These are phyloP conservation scores for Plasmodium berghei DNA, from an alignment of 169 alveolate genomes.

Conservation along the genomic window DNA sequence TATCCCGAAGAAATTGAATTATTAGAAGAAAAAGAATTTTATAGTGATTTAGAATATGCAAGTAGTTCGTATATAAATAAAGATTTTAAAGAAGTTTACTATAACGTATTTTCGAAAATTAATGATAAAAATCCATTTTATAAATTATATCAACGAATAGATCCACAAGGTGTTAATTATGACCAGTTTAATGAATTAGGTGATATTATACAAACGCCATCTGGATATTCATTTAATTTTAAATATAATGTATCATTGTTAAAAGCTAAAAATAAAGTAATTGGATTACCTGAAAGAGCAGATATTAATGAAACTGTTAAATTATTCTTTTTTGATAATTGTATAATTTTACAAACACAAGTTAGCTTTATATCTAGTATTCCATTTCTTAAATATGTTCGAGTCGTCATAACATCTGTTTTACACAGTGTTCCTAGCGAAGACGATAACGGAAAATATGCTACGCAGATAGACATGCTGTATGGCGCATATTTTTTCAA, in stretches of 20 bases:
- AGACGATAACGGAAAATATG: neutral
- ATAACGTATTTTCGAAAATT: constrained; percentile 19
- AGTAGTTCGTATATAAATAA: constrained; percentile 26
- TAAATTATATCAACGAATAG: constrained; percentile 1
- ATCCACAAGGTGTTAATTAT: constrained; percentile 16
- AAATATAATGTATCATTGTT: constrained; percentile 17
- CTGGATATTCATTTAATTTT: neutral
- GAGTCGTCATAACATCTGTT: constrained; percentile 8
- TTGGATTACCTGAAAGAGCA: constrained; percentile 42
- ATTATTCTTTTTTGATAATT: constrained; percentile 32
- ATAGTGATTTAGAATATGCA: constrained; percentile 7
- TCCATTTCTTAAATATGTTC: constrained; percentile 26
- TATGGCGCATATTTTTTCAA: constrained; percentile 36
- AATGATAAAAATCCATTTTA: constrained; percentile 31
- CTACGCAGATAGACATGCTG: constrained; percentile 36
- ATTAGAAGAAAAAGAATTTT: constrained; percentile 3
- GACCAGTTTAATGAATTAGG: constrained; percentile 1
- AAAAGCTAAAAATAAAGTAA: constrained; percentile 23
- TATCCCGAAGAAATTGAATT: constrained; percentile 16
- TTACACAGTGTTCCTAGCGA: constrained; percentile 7
- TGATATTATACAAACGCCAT: neutral
- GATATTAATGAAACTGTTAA: constrained; percentile 20
- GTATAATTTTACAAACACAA: constrained; percentile 15
- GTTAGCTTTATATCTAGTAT: neutral
- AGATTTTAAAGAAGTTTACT: constrained; percentile 27